These are phyloP conservation scores for Dothiorella sarmentorum DNA, from an alignment of 2,329 filamentous ascomycete species.

Conservation along the genomic window DNA sequence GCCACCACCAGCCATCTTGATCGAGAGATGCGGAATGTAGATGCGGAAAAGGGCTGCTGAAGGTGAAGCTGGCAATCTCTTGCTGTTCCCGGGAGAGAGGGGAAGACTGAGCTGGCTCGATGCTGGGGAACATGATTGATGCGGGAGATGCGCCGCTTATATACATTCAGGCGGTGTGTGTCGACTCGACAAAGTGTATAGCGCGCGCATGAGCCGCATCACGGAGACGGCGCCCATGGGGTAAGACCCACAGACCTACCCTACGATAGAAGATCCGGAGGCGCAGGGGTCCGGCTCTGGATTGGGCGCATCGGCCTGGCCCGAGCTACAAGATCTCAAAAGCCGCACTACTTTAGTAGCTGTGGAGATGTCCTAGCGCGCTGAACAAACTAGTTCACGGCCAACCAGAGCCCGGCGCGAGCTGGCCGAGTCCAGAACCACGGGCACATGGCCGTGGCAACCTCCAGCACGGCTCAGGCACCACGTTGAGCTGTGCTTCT, in stretches of 20 bases:
- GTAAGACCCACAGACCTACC: not conserved
- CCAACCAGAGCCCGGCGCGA: constrained; percentile 10
- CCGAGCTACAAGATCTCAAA: not conserved
- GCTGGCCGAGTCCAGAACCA: constrained; percentile 10
- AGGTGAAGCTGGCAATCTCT: not conserved
- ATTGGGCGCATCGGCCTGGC: not conserved
- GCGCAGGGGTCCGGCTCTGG: not conserved
- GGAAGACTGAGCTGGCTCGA: not conserved
- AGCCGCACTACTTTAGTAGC: constrained; percentile 4
- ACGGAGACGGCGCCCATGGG: constrained; percentile 5
- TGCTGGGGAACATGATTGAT: not conserved
- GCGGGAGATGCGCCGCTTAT: not conserved
- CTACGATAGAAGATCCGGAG: not conserved
- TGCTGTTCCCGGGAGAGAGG: not conserved
- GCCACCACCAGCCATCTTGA: constrained; percentile 14
- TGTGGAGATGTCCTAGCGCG: constrained; percentile 8
- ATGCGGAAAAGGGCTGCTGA: not conserved
- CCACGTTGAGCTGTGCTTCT: not conserved
- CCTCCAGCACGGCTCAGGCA: not conserved
- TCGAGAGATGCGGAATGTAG: not conserved
- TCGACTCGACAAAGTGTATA: not conserved
- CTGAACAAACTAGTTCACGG: not conserved
- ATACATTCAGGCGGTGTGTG: not conserved
- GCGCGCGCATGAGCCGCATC: not conserved
- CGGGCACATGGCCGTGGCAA: not conserved